Percentiles rank a stretch among this genome's conserved stretches.
Evolutionary conservation across 139 green algal species (phyloP).

Genomic region (Chlorella sp.): DNA sequence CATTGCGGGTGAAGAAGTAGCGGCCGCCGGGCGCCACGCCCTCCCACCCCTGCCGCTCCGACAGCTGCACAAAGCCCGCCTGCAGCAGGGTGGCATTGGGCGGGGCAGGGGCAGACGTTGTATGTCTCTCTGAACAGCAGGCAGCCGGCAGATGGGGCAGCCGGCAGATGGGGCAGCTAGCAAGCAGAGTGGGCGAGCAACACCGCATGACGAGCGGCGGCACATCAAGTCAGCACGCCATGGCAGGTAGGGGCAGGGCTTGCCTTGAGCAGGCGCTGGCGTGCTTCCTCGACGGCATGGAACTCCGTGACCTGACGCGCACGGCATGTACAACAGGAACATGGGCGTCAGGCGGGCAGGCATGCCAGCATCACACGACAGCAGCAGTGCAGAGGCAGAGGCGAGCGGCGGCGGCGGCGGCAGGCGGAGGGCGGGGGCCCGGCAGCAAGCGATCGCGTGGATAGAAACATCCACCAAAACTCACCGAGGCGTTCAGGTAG

Average conservation of each 20-base stretch:
- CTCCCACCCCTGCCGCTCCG: constrained; percentile 78
- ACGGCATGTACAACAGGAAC: no score
- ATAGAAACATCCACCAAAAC: neutral
- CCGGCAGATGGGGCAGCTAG: no score
- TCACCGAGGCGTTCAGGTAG: constrained; percentile 32
- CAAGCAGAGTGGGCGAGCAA: no score
- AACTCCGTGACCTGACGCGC: constrained; percentile 14
- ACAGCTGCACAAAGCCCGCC: constrained; percentile 80
- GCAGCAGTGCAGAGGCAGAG: no score
- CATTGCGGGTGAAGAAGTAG: constrained; percentile 98
- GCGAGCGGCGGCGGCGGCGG: neutral
- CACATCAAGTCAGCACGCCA: no score
- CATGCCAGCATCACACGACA: no score
- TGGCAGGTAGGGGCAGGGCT: no score
- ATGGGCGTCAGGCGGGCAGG: neutral
- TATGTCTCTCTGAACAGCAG: no score
- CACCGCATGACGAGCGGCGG: no score
- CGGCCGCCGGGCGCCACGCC: constrained; percentile 64
- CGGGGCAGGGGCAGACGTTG: no score
- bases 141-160: no score
- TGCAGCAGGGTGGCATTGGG: neutral
- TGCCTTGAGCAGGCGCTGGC: constrained; percentile 50
- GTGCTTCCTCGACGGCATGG: constrained; percentile 63
- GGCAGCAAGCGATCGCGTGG: neutral
- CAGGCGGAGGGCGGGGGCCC: neutral